Percentiles rank a stretch among this genome's conserved stretches.
Evolutionary conservation across 1,284 basidiomycete species (phyloP).

Genomic region (Stereum hirsutum): DNA sequence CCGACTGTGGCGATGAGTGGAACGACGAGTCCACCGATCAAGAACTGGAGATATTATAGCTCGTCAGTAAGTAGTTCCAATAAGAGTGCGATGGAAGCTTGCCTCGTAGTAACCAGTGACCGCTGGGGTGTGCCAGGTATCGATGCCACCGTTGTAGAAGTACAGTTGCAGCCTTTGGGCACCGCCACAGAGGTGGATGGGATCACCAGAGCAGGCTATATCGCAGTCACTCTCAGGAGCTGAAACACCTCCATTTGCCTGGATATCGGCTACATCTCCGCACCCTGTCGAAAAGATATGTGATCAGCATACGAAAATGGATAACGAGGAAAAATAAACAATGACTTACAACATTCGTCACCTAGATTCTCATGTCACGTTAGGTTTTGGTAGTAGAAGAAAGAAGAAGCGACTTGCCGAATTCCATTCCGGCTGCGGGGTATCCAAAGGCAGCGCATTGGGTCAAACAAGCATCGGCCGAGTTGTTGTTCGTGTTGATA

Average conservation of each 20-base stretch:
- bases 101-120: conserved; percentile 64
- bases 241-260: conserved; percentile 27
- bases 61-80: background rate
- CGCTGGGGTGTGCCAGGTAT: conserved; percentile 52
- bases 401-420: too few species aligned
- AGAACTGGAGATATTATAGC: conserved; percentile 33
- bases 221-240: conserved; percentile 44
- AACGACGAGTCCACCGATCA: conserved; percentile 53
- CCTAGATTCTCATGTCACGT: too few species aligned
- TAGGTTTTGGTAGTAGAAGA: too few species aligned
- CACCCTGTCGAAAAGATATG: conserved; percentile 37
- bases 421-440: conserved; percentile 55
- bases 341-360: conserved; percentile 60
- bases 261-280: conserved; percentile 51
- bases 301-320: background rate
- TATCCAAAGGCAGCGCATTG: conserved; percentile 61
- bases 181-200: conserved; percentile 55
- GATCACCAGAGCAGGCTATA: conserved; percentile 57
- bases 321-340: background rate
- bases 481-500: conserved; percentile 50
- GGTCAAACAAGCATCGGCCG: conserved; percentile 47
- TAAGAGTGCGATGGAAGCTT: conserved; percentile 9
- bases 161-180: conserved; percentile 37
- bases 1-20: conserved; percentile 68
- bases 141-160: conserved; percentile 47